phyloP scores from a whole-genome alignment of 768 basidiomycete genomes.

The Candolleomyces aberdarensis region DNA sequence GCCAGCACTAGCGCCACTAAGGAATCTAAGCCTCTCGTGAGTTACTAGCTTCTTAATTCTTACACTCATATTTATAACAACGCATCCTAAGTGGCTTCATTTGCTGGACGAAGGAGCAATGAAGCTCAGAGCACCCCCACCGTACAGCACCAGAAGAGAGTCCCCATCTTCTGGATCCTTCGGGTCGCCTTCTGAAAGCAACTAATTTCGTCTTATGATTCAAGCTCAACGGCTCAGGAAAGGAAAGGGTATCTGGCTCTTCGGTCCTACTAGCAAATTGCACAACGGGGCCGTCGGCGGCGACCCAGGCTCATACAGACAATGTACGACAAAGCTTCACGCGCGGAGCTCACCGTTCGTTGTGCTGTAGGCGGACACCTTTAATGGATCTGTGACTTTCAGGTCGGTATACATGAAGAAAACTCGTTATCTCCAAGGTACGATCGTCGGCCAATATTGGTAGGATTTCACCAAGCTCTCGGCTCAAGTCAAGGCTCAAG shows the following conservation, averaged over 20 bases:
- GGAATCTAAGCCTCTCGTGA: too few species aligned
- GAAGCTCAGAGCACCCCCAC: too few species aligned
- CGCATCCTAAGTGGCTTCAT: too few species aligned
- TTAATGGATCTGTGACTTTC: slow-evolving; percentile 26
- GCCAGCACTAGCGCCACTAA: too few species aligned
- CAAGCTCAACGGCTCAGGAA: slow-evolving; percentile 22
- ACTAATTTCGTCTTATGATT: slow-evolving; percentile 25
- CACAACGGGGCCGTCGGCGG: slow-evolving; percentile 26
- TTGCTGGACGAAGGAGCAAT: too few species aligned
- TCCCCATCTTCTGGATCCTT: too few species aligned
- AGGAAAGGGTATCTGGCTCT: slow-evolving; percentile 22
- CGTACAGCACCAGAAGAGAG: too few species aligned
- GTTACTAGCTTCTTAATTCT: too few species aligned
- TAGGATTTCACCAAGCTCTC: slow-evolving; percentile 34
- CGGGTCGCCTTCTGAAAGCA: slow-evolving; percentile 10
- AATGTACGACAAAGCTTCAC: slow-evolving; percentile 7
- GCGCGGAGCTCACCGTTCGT: background rate
- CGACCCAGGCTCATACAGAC: slow-evolving; percentile 11
- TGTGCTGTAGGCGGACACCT: slow-evolving; percentile 19
- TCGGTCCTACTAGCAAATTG: slow-evolving; percentile 27
- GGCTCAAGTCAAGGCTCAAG: slow-evolving; percentile 22
- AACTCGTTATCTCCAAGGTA: slow-evolving; percentile 40
- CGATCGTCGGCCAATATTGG: slow-evolving; percentile 27
- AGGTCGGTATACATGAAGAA: slow-evolving; percentile 24
- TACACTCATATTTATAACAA: too few species aligned